Base-by-base conservation (phyloP, 371 early-diverging fungal genomes). In the Rhizopus delemar region DNA sequence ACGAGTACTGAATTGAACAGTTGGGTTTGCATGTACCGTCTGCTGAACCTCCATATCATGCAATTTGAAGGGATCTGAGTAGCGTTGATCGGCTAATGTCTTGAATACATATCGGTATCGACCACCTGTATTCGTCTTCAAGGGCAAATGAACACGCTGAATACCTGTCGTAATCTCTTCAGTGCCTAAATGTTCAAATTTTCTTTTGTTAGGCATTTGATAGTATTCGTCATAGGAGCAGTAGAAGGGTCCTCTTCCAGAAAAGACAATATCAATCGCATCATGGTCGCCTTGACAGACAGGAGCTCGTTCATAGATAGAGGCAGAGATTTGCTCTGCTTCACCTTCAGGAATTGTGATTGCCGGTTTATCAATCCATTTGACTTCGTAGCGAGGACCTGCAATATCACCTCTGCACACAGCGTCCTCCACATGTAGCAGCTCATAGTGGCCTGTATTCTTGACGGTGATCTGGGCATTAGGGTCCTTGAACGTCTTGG, bases 261-360 rank as follows among this genome's bases (percentile, higher is more conserved):
- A 33, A 13, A 83, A 74, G 8, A 57, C 52, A 8, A 83, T 46
- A 52, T 70, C 76, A 13, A 83, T 38, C 0, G 73, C 59, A 63
- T 80, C 80, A 50, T 59, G 68, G 0, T 54, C 56, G 16, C 75
- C 75, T 60, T 77, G 75, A 55, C 83, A 83, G 12, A 83, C 74
- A 39, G 72, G 62, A 46, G 41, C 51, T 31, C 79, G 72, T 50
- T 77, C 69, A 59, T 66, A 83, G 9, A 61, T 51, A 16, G 61
- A 59, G 38, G 56, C 41, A 11, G 49, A 16, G 2, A 62, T 45
- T 22, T 68, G 46, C 0, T 51, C 35, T 0, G 59, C 70, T 28
- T 73, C 61, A 16, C 70, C 69, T 35, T 73, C 63, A 3, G 53
- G 55, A 58, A 80, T 61, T 5, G 62, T 46, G n/a, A 82, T 50